phyloP scores from a whole-genome alignment of 352 stramenopile genomes.

The Phytophthora citricola region DNA sequence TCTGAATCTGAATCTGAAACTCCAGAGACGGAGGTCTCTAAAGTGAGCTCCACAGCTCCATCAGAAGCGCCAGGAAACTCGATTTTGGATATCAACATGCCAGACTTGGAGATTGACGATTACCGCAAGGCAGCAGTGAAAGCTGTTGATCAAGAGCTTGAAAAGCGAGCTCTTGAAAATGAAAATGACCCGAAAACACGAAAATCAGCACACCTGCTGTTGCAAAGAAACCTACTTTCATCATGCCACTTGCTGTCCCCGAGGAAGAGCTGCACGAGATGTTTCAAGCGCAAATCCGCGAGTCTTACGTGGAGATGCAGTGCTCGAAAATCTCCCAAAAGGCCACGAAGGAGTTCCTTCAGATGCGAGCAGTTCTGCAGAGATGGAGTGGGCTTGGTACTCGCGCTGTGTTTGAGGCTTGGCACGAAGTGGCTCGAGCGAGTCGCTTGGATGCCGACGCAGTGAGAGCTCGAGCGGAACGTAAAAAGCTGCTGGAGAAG shows the following conservation, averaged over 20 bases:
- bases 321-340: constrained; percentile 51
- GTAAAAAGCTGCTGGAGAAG: constrained; percentile 52
- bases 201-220: constrained; percentile 4
- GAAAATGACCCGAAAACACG: constrained; percentile 2
- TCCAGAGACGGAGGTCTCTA: constrained; percentile 10
- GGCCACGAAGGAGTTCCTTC: constrained; percentile 63
- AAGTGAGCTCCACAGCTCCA: constrained; percentile 1
- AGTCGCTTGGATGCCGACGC: constrained; percentile 43
- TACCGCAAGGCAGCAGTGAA: constrained; percentile 51
- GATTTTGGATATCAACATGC: constrained; percentile 67
- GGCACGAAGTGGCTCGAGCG: constrained; percentile 55
- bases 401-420: constrained; percentile 64
- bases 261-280: constrained; percentile 56
- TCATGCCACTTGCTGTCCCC: constrained; percentile 33
- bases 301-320: constrained; percentile 58
- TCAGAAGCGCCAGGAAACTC: constrained; percentile 3
- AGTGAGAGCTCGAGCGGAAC: constrained; percentile 36
- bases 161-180: constrained; percentile 31
- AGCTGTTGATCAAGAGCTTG: constrained; percentile 43
- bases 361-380: constrained; percentile 63
- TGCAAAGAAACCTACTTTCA: constrained; percentile 26
- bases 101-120: constrained; percentile 48
- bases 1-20: constrained; percentile 21
- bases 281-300: constrained; percentile 53
- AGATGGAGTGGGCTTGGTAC: constrained; percentile 62